These are phyloP conservation scores for Harringtonia aguacate DNA, from an alignment of 2,329 filamentous ascomycete species.

Conservation along the genomic window DNA sequence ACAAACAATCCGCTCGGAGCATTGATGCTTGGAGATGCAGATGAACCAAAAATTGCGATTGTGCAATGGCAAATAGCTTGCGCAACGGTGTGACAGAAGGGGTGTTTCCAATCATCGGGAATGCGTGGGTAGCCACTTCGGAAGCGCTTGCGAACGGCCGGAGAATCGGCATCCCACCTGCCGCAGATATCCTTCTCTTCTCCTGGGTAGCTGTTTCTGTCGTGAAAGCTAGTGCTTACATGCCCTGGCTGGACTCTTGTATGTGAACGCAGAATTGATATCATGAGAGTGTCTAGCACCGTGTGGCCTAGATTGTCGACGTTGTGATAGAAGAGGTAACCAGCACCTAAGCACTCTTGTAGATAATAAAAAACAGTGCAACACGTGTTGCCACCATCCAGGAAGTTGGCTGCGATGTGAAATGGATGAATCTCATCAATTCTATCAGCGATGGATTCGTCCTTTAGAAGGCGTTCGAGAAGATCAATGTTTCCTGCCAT, in stretches of 20 bases:
- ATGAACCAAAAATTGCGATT: neutral
- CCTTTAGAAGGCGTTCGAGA: neutral
- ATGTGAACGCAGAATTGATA: constrained; percentile 4
- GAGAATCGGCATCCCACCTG: constrained; percentile 5
- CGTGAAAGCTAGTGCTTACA: constrained; percentile 3
- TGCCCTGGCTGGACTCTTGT: neutral
- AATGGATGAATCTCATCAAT: neutral
- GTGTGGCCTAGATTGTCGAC: constrained; percentile 1
- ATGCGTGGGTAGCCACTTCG: neutral
- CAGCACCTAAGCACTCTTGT: rapidly evolving
- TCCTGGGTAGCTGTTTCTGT: neutral
- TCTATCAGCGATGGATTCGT: neutral
- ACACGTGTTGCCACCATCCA: constrained; percentile 2
- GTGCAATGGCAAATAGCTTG: constrained; percentile 8
- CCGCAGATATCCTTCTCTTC: constrained; percentile 7
- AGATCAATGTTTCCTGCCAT: neutral
- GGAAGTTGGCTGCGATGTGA: constrained; percentile 1
- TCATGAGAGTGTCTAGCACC: constrained; percentile 1
- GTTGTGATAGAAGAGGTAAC: neutral
- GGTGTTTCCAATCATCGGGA: constrained; percentile 7
- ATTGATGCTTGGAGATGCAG: neutral
- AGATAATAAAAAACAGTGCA: neutral
- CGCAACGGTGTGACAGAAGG: constrained; percentile 8
- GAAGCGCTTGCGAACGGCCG: constrained; percentile 1
- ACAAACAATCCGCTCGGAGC: constrained; percentile 1